phyloP scores from a whole-genome alignment of 2,329 filamentous ascomycete species.

The Exophiala xenobiotica region DNA sequence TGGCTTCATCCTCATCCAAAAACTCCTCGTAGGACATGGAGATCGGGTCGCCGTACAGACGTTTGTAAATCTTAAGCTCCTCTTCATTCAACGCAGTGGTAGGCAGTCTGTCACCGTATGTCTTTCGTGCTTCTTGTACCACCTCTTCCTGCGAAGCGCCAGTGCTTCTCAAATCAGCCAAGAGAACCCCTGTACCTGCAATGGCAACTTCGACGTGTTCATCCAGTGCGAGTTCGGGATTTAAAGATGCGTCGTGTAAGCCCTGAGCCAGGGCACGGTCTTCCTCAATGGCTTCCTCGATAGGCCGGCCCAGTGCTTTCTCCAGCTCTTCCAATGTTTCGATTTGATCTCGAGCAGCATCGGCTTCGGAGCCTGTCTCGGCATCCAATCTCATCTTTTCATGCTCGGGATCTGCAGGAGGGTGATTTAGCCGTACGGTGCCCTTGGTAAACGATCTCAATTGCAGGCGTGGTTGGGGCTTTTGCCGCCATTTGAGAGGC shows the following conservation, averaged over 20 bases:
- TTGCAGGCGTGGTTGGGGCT: conserved; percentile 7
- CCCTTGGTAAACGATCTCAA: conserved; percentile 8
- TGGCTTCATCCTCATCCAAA: conserved; percentile 32
- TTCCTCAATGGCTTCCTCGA: conserved; percentile 26
- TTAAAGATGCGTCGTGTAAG: background rate
- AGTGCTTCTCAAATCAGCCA: conserved; percentile 16
- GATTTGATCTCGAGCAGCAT: conserved; percentile 11
- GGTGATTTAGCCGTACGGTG: background rate
- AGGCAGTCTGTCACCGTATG: conserved; percentile 75
- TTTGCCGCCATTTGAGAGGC: conserved; percentile 13
- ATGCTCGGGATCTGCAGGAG: background rate
- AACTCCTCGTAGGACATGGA: conserved; percentile 35
- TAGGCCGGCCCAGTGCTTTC: conserved; percentile 18
- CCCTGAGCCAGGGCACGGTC: conserved; percentile 7
- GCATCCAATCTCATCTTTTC: background rate
- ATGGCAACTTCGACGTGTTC: background rate
- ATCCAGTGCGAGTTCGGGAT: background rate
- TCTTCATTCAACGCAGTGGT: conserved; percentile 66
- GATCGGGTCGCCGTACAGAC: conserved; percentile 73
- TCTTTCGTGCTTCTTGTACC: conserved; percentile 69
- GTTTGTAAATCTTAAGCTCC: conserved; percentile 73
- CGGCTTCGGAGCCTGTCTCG: background rate
- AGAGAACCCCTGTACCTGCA: conserved; percentile 6
- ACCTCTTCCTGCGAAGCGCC: conserved; percentile 56
- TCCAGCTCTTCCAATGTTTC: conserved; percentile 22